Base-by-base conservation (phyloP, 306 rosid genomes). In the Acacia acuminata region DNA sequence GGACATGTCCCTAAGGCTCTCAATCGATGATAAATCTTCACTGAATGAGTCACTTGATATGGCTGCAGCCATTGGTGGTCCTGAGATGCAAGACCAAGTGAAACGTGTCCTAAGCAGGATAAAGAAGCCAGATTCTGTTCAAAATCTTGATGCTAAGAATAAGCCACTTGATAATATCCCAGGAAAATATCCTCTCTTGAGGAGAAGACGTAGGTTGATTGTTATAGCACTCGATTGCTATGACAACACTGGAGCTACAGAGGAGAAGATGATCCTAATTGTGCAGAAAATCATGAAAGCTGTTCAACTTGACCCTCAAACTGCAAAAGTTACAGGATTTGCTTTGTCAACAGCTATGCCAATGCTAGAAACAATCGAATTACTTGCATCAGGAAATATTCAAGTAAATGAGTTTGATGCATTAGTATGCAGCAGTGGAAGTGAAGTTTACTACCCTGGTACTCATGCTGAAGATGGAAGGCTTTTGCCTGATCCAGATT, bases 271-370 rank as follows among this genome's bases (percentile, higher is more conserved):
- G 87, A 83, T 86, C 78, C 86, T 47, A 45, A 76, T 84, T 11
- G 76, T 91, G 79, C 90, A 89, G 75, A 90, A 85, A n/a, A 88
- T 91, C 63, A 79, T 89, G 11, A 86, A 77, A 82, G 90, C 94
- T 65, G 82, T 87, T 58, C 79, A 84, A 22, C 71, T 87, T 42
- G 94, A 91, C 80, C 45, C 91, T 81, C 91, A 89, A 48, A 73
- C 77, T 68, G 87, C 87, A 16, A 87, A 88, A 44, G 79, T 86
- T 78, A 82, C 91, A 1, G 94, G 94, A 48, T 86, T 89, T 83
- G 93, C 91, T 77, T 44, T 91, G 36, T 85, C 89, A n/a, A 91
- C 93, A 16, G 94, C 94, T 56, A 91, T 91, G 93, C 85, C 94
- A 24, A 74, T 86, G 60, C 82, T 77, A 5, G 94, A 91, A 84